These are phyloP conservation scores for Xylaria intraflava DNA, from an alignment of 495 filamentous ascomycete species.

Conservation along the genomic window DNA sequence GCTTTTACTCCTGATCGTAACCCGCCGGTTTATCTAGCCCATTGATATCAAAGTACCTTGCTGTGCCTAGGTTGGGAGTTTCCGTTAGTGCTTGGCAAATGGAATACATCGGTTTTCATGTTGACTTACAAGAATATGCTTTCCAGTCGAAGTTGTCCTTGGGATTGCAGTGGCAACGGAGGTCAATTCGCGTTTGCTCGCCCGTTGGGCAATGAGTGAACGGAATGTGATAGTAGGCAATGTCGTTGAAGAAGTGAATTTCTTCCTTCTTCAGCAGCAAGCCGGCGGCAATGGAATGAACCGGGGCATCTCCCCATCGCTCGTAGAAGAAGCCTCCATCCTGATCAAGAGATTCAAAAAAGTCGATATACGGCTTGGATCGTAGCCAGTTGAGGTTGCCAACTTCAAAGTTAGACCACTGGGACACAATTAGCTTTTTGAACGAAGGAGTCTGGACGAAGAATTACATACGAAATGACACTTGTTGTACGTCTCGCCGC, in stretches of 20 bases:
- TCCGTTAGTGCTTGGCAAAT: not conserved
- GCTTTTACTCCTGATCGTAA: conserved; percentile 56
- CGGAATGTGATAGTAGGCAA: conserved; percentile 97
- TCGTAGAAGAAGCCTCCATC: conserved; percentile 93
- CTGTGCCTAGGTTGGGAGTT: conserved; percentile 50
- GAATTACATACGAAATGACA: conserved; percentile 82
- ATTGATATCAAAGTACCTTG: conserved; percentile 77
- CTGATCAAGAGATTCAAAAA: conserved; percentile 68
- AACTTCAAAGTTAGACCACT: conserved; percentile 94
- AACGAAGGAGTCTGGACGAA: not conserved
- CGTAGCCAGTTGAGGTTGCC: conserved; percentile 79
- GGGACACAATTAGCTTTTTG: conserved; percentile 13
- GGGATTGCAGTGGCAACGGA: conserved; percentile 90
- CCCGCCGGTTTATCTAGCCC: conserved; percentile 72
- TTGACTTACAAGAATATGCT: conserved; percentile 78
- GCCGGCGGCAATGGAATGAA: conserved; percentile 89
- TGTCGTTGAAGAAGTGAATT: conserved; percentile 98
- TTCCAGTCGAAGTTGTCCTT: conserved; percentile 99
- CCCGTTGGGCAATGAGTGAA: conserved; percentile 95
- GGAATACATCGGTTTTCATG: not conserved
- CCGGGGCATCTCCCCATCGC: conserved; percentile 84
- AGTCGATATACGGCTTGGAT: conserved; percentile 72
- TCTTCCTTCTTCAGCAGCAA: conserved; percentile 83
- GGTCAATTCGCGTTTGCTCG: conserved; percentile 69
- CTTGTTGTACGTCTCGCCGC: conserved; percentile 84